Evolutionary conservation across 2,329 filamentous ascomycete species (phyloP).

Genomic region (Xylariaceae sp.): DNA sequence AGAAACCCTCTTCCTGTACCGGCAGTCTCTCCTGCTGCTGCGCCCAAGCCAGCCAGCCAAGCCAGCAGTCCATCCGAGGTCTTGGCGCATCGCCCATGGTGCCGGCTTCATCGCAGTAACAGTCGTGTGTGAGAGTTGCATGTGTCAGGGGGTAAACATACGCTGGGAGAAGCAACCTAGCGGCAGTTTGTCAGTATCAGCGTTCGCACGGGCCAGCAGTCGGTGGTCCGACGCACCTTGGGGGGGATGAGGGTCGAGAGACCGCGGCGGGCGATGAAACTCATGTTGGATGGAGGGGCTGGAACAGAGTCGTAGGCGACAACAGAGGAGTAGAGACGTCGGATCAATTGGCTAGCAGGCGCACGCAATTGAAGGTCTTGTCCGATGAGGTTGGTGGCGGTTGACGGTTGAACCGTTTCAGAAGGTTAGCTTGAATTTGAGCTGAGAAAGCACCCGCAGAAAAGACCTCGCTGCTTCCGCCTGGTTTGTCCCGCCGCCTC

Average conservation of each 20-base stretch:
- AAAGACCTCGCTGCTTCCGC: conserved; percentile 44
- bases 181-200: conserved; percentile 36
- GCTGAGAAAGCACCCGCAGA: conserved; percentile 30
- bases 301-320: conserved; percentile 14
- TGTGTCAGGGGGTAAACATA: conserved; percentile 52
- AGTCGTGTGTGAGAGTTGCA: conserved; percentile 4
- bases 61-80: background rate
- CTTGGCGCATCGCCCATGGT: background rate
- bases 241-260: conserved; percentile 98
- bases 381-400: conserved; percentile 4
- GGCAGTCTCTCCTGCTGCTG: background rate
- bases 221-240: conserved; percentile 58
- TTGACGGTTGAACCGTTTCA: conserved; percentile 3
- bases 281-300: conserved; percentile 62
- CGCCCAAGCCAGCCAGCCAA: conserved; percentile 4
- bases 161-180: conserved; percentile 77
- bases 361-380: conserved; percentile 28
- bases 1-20: conserved; percentile 30
- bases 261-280: conserved; percentile 82
- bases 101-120: background rate
- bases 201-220: conserved; percentile 1
- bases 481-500: conserved; percentile 35
- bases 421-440: conserved; percentile 19
- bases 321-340: conserved; percentile 28
- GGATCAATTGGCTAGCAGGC: conserved; percentile 31